Evolutionary conservation across 768 basidiomycete species (phyloP), one percentile per base, ranked within the genome.

Genomic region (Candolleomyces eurysporus): DNA sequence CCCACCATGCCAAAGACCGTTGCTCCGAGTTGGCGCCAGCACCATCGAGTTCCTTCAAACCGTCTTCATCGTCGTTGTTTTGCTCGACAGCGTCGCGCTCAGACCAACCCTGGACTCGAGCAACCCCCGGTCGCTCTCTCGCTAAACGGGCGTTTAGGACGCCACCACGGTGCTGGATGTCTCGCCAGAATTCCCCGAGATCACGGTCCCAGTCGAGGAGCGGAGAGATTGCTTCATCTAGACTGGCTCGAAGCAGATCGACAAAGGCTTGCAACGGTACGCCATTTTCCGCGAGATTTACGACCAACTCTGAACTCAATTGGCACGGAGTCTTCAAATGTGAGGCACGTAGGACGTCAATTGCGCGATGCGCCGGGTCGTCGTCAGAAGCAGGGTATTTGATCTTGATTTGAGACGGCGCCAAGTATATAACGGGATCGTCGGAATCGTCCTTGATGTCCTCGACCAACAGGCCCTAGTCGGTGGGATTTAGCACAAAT

Each of bases 1-100:
- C 76, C 86, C 87, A 89, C 87, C 88, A 89, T 1, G 88, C 85
- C 19, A 75, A 73, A n/a, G 87, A 88, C 2, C 72, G 71, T 45
- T 80, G 76, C 2, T 67, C 26, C 26, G 26, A 26, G 26, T 26
- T 26, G 26, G 26, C 26, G 26, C 26, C 67, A 1, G 67, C 63
- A 6, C 63, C 64, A 7, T 75, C 72, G 11, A 65, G 48, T 13
- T 72, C 78, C 8, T 76, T 73, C 0, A 68, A 31, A 5, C 74
- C 75, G 9, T 72, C 74, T 17, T 75, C 74, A 8, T 78, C 76
- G 16, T 73, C 72, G 2, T 79, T 79, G 10, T 70, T 66, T 16
- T 80, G 80, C 2, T 76, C 75, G 26, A 26, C 21, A 64, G 67
- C 26, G n/a, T 77, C 76, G 11, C 70, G 64, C 32, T 79, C 76